These are phyloP conservation scores for Pythium phragmitis DNA, from an alignment of 352 stramenopile species.

Conservation along the genomic window DNA sequence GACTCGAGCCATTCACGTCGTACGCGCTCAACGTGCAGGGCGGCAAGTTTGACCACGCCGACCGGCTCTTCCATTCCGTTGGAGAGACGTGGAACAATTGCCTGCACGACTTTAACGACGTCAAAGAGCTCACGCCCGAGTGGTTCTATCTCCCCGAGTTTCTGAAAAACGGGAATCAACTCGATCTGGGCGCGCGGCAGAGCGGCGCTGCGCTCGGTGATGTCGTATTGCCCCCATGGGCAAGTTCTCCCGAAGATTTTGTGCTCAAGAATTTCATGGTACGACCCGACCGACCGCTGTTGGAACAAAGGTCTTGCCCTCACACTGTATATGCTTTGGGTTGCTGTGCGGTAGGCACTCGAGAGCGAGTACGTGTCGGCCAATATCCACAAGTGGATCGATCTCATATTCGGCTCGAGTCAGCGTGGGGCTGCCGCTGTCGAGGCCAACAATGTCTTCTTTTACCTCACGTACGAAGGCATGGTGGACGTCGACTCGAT, in stretches of 20 bases:
- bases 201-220: constrained; percentile 88
- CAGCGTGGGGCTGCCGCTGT: constrained; percentile 83
- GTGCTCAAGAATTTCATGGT: constrained; percentile 85
- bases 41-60: constrained; percentile 93
- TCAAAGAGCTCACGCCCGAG: constrained; percentile 94
- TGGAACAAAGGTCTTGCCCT: neutral
- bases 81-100: constrained; percentile 89
- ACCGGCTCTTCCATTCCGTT: constrained; percentile 92
- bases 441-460: constrained; percentile 97
- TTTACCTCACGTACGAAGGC: constrained; percentile 98
- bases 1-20: constrained; percentile 97
- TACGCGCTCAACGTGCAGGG: constrained; percentile 95
- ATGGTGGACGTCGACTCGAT: constrained; percentile 97
- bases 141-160: constrained; percentile 94
- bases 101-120: constrained; percentile 86
- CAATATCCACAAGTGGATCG: constrained; percentile 90
- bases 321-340: neutral
- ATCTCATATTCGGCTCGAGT: constrained; percentile 77
- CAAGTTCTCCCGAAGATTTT: constrained; percentile 76
- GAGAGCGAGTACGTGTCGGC: constrained; percentile 85
- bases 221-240: constrained; percentile 94
- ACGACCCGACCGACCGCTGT: constrained; percentile 13
- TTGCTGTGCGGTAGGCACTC: constrained; percentile 41
- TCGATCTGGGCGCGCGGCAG: constrained; percentile 82
- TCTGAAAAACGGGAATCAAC: constrained; percentile 82